Evolutionary conservation across 257 asterid species (phyloP).

Genomic region (Striga asiatica): DNA sequence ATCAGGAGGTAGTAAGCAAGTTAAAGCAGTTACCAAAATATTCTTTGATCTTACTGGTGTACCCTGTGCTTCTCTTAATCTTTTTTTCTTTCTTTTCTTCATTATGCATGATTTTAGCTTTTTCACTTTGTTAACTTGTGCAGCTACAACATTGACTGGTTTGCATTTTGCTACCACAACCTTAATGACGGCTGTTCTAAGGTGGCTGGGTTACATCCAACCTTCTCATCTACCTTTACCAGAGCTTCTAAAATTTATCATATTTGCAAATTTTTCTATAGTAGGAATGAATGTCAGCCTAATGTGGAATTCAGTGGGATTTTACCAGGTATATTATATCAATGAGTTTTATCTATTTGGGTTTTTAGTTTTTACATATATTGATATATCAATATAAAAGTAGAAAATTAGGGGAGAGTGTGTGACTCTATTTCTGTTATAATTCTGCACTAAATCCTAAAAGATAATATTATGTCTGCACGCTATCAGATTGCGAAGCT

Average conservation of each 20-base stretch:
- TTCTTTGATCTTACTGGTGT: not conserved
- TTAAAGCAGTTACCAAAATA: not conserved
- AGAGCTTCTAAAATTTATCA: constrained; percentile 39
- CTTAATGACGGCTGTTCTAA: constrained; percentile 63
- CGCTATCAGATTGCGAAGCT: constrained; percentile 64
- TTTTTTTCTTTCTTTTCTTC: not conserved
- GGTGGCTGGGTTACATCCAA: constrained; percentile 81
- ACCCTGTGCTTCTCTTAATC: not conserved
- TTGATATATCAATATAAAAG: no score
- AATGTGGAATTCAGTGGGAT: constrained; percentile 89
- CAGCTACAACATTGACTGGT: constrained; percentile 84
- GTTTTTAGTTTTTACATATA: no score
- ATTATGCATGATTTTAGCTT: not conserved
- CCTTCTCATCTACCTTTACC: constrained; percentile 57
- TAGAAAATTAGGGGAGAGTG: not conserved
- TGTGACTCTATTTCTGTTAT: not conserved
- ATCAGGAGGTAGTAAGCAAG: not conserved
- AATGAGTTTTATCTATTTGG: no score
- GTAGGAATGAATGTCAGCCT: constrained; percentile 86
- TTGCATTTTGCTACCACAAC: constrained; percentile 76
- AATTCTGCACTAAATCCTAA: not conserved
- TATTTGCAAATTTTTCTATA: constrained; percentile 40
- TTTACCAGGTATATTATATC: constrained; percentile 94
- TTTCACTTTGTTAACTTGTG: constrained; percentile 25
- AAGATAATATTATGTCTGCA: constrained; percentile 8